Evolutionary conservation across 2,329 filamentous ascomycete species (phyloP), one percentile per base, ranked within the genome.

Genomic region (Graphilbum fragrans): DNA sequence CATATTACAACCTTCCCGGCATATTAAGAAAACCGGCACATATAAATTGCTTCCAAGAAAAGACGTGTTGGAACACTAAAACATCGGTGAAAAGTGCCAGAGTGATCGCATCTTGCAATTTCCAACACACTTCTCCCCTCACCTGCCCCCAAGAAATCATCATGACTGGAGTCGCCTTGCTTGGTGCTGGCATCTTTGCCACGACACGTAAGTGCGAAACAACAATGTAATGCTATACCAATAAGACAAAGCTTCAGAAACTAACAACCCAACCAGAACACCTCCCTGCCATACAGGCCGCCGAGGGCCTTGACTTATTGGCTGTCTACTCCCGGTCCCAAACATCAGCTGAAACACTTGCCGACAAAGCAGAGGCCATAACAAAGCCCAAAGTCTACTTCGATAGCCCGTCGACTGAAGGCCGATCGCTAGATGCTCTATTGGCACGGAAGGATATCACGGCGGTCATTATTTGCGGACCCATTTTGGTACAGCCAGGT

Each of bases 261-360:
- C 14, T 12, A 8, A 12, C 27, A 9, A 11, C 23, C 23, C 16
- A 9, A 16, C 19, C 10, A 47, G 45, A 44, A 22, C 45, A 47
- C 35, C 37, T 47, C 4, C 42, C 45, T 2, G 79, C 78, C 31
- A 68, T 83, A 41, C 60, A 72, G 49, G 66, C 69, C 25, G 64
- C 61, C 38, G 53, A 64, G 4, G 41, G 52, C 23, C 59, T 82
- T 6, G 31, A 38, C 2, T 36, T 84, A 46, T 79, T 75, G 57
- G 77, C 77, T 17, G 64, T 82, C 48, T 85, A 78, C 59, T 81
- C 77, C 2, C 73, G 78, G 37, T 74, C 73, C 8, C 63, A 72
- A 36, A 58, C 63, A n/a, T 78, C 77, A 1, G 77, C 55, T 45
- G 51, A 56, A 25, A 17, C 40, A 6, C 40, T 44, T 6, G 39